Evolutionary conservation across 2,329 filamentous ascomycete species (phyloP), one percentile per base, ranked within the genome.

Genomic region (Passalora sequoiae): DNA sequence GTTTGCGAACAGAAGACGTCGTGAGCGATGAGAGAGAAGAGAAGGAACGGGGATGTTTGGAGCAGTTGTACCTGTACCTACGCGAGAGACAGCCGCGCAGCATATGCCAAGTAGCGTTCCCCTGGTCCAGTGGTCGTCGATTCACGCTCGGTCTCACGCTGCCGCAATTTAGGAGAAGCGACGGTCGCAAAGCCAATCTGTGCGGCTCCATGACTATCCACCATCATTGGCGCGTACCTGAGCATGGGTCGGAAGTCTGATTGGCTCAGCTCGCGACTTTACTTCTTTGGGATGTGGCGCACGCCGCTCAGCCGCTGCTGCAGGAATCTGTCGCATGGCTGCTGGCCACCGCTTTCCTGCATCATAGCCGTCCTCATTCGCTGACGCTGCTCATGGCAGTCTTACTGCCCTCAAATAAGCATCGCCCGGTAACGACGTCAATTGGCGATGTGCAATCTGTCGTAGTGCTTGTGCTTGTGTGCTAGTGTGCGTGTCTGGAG

Each of bases 1-100:
- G 45, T 51, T 57, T 46, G 55, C 53, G 53, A 53, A 56, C 44
- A 54, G 51, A 53, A 51, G 51, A 42, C 50, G 47, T 54, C 45
- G 30, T 45, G 40, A 30, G 36, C 44, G 39, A 44, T 46, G 49
- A 49, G 36, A 35, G 40, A n/a, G n/a, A 47, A 47, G 42, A 40
- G 17, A 27, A 19, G 12, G 28, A 32, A 22, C 12, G 27, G 27
- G 38, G 22, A 22, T 30, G 35, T 33, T 38, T 40, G 40, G 29
- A 39, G 8, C 24, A 19, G 35, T 16, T 21, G 27, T 29, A 40
- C n/a, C n/a, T n/a, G n/a, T n/a, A n/a, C n/a, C n/a, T 36, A 43
- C 38, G 35, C 19, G 16, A 24, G 41, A 27, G 41, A 39, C 35
- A 32, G 41, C 35, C 35, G 31, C 38, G 42, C 38, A 20, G n/a